phyloP scores from a whole-genome alignment of 2,329 filamentous ascomycete genomes.

The Fusarium robinianum region DNA sequence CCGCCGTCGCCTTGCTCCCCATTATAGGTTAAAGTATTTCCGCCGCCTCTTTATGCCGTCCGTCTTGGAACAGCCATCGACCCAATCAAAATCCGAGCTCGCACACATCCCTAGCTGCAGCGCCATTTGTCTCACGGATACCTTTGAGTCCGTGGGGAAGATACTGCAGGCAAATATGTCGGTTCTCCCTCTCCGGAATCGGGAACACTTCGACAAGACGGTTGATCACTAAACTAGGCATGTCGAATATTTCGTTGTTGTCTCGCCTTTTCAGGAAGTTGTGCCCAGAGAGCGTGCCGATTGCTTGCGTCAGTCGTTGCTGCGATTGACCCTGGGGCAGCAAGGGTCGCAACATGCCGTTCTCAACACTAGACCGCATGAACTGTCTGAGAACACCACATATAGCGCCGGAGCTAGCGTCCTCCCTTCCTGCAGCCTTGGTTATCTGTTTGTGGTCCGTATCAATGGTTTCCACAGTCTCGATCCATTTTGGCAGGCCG shows the following conservation, averaged over 20 bases:
- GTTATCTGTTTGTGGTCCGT: conserved; percentile 47
- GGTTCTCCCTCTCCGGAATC: neutral
- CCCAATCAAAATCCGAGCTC: neutral
- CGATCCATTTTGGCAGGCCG: conserved; percentile 38
- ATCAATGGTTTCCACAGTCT: conserved; percentile 47
- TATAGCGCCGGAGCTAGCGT: conserved; percentile 37
- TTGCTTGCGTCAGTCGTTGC: conserved; percentile 14
- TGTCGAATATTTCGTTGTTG: conserved; percentile 38
- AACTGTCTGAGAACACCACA: neutral
- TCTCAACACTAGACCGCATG: neutral
- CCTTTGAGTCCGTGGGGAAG: conserved; percentile 4
- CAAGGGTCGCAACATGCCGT: too few species aligned
- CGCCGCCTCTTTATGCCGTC: conserved; percentile 1
- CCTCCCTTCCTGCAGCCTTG: conserved; percentile 36
- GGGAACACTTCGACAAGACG: conserved; percentile 5
- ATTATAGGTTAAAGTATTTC: conserved; percentile 6
- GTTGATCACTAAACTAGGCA: conserved; percentile 42
- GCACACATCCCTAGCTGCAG: neutral
- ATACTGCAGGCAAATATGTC: neutral
- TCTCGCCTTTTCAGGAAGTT: conserved; percentile 37
- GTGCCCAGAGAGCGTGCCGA: conserved; percentile 42
- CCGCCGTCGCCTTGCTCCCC: neutral
- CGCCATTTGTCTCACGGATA: neutral
- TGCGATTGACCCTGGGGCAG: neutral
- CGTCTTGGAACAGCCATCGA: neutral